A percentile compares a stretch with the other conserved stretches of the same genome.
Evolutionary conservation across 2,329 filamentous ascomycete genomes (phyloP).

Genomic region (Exophiala spinifera): DNA sequence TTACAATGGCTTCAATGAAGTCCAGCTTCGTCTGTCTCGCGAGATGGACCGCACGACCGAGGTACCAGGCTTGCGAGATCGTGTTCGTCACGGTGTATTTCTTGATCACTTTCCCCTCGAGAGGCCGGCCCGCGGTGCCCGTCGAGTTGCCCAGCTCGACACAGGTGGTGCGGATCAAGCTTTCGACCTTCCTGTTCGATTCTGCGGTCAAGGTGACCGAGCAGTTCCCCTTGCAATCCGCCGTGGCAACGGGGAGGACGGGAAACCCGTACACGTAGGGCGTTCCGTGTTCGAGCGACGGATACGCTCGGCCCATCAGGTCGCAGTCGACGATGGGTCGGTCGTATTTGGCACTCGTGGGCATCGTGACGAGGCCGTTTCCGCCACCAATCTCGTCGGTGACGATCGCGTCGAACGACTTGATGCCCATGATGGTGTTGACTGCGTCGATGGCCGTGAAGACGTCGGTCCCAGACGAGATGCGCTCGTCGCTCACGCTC

Average conservation of each 20-base stretch:
- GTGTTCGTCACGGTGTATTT: conserved; percentile 33
- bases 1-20: conserved; percentile 44
- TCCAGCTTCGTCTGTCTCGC: conserved; percentile 30
- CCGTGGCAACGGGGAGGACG: conserved; percentile 39
- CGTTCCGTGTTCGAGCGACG: conserved; percentile 42
- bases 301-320: conserved; percentile 49
- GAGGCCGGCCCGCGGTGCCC: conserved; percentile 26
- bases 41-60: conserved; percentile 31
- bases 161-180: conserved; percentile 30
- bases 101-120: conserved; percentile 29
- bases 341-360: conserved; percentile 32
- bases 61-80: conserved; percentile 34
- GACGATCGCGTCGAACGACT: conserved; percentile 38
- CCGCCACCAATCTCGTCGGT: conserved; percentile 36
- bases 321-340: conserved; percentile 47
- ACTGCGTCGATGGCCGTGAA: conserved; percentile 39
- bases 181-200: conserved; percentile 30
- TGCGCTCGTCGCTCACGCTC: conserved; percentile 32
- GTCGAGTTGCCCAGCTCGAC: conserved; percentile 31
- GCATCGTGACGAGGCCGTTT: conserved; percentile 39
- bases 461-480: conserved; percentile 30
- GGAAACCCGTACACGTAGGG: conserved; percentile 38
- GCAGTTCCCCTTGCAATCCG: conserved; percentile 44
- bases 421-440: conserved; percentile 30
- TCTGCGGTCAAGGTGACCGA: conserved; percentile 31